Evolutionary conservation across 2,329 filamentous ascomycete species (phyloP).

Genomic region (Penicillium olsonii): DNA sequence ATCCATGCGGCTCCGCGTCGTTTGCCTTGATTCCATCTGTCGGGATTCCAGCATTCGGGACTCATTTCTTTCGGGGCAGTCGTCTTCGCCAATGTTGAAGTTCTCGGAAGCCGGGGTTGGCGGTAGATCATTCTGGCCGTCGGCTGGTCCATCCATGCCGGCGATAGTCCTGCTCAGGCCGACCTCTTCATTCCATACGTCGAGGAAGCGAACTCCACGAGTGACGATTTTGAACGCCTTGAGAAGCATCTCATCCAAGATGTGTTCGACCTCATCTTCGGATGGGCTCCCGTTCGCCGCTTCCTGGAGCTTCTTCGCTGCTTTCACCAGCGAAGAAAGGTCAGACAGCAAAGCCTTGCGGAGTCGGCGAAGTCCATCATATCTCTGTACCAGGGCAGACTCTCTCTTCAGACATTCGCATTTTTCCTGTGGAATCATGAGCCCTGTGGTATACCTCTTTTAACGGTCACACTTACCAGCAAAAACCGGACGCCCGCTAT

Average conservation of each 20-base stretch:
- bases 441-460: constrained; percentile 1
- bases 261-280: constrained; percentile 47
- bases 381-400: constrained; percentile 70
- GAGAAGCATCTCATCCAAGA: constrained; percentile 89
- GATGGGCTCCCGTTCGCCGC: constrained; percentile 55
- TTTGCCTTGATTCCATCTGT: constrained; percentile 16
- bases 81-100: constrained; percentile 29
- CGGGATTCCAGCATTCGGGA: constrained; percentile 24
- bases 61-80: constrained; percentile 32
- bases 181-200: constrained; percentile 70
- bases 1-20: constrained; percentile 33
- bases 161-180: constrained; percentile 45
- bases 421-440: constrained; percentile 65
- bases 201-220: constrained; percentile 84
- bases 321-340: constrained; percentile 84
- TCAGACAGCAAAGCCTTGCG: constrained; percentile 88
- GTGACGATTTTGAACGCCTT: constrained; percentile 95
- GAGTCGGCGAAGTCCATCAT: constrained; percentile 74
- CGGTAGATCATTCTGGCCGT: constrained; percentile 32
- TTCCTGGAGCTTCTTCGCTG: constrained; percentile 81
- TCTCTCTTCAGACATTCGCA: constrained; percentile 87
- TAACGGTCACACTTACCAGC: constrained; percentile 63
- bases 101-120: constrained; percentile 43
- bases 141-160: constrained; percentile 35
- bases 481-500: constrained; percentile 91